These are phyloP conservation scores for Talaromyces sp. DNA, from an alignment of 2,329 filamentous ascomycete genomes.

Conservation along the genomic window DNA sequence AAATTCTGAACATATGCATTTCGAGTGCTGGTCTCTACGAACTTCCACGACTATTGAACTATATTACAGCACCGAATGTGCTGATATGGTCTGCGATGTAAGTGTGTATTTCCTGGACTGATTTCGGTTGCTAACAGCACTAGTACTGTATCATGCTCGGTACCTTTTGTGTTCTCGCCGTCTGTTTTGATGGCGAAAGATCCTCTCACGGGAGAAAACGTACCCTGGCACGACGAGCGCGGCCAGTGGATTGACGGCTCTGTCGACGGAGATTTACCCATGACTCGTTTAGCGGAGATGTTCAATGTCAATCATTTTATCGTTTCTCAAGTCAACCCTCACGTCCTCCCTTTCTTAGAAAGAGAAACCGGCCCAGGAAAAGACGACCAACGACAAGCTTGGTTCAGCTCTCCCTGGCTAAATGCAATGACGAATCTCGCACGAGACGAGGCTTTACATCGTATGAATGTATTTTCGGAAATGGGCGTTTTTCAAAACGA, in stretches of 20 bases:
- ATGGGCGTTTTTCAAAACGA: conserved; percentile 75
- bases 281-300: conserved; percentile 85
- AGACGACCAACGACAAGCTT: conserved; percentile 30
- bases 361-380: conserved; percentile 60
- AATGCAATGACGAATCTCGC: conserved; percentile 67
- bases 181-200: conserved; percentile 80
- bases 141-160: conserved; percentile 84
- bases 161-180: conserved; percentile 79
- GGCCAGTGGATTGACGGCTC: conserved; percentile 92
- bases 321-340: conserved; percentile 93
- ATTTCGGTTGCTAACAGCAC: background rate
- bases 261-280: conserved; percentile 89
- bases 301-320: conserved; percentile 99
- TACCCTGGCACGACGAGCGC: conserved; percentile 80
- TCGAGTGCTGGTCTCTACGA: conserved; percentile 86
- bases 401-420: conserved; percentile 53
- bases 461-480: conserved; percentile 76
- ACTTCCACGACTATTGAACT: conserved; percentile 81
- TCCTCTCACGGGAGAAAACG: conserved; percentile 69
- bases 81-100: conserved; percentile 91
- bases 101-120: conserved; percentile 29
- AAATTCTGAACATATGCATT: conserved; percentile 91
- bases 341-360: conserved; percentile 80
- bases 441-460: conserved; percentile 74
- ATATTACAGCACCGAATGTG: conserved; percentile 88